Percentiles rank a stretch among this genome's conserved stretches.
These are phyloP conservation scores for Chlamydomonas sp. DNA, from an alignment of 139 green algal species.

Conservation along the genomic window DNA sequence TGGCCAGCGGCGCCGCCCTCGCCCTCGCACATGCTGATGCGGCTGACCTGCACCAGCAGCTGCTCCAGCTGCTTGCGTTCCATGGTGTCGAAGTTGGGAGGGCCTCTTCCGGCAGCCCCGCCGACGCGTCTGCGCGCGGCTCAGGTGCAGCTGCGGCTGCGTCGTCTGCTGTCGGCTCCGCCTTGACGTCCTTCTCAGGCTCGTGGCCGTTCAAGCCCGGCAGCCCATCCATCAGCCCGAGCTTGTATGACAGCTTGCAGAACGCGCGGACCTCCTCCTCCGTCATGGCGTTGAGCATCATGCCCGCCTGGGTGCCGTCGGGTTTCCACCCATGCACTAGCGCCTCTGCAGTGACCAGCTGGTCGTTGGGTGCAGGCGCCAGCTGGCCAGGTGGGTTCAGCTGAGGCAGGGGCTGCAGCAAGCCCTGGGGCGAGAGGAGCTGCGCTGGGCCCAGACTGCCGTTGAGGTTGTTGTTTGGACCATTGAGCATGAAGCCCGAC, in stretches of 20 bases:
- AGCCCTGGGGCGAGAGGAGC: too few species aligned
- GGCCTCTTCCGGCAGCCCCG: not conserved
- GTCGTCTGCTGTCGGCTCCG: too few species aligned
- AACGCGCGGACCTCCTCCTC: constrained; percentile 49
- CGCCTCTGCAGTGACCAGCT: not conserved
- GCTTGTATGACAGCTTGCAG: constrained; percentile 17
- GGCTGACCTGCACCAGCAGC: not conserved
- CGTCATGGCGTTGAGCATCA: constrained; percentile 56
- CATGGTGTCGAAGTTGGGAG: not conserved
- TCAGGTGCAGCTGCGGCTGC: too few species aligned
- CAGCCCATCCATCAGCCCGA: constrained; percentile 22
- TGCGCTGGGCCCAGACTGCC: too few species aligned
- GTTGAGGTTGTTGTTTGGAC: too few species aligned
- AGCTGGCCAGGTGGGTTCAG: too few species aligned
- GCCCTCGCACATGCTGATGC: not conserved
- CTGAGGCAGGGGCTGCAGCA: too few species aligned
- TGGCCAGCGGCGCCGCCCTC: not conserved
- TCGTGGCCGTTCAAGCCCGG: too few species aligned
- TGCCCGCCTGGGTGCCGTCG: constrained; percentile 11
- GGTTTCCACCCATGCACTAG: constrained; percentile 21
- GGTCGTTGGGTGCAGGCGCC: too few species aligned
- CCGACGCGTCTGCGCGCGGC: not conserved
- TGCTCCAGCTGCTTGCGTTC: constrained; percentile 9
- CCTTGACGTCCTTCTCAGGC: too few species aligned
- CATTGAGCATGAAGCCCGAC: too few species aligned